Conservation (phyloP, 2,329 filamentous ascomycete genomes). For the Colletotrichum sp. region DNA sequence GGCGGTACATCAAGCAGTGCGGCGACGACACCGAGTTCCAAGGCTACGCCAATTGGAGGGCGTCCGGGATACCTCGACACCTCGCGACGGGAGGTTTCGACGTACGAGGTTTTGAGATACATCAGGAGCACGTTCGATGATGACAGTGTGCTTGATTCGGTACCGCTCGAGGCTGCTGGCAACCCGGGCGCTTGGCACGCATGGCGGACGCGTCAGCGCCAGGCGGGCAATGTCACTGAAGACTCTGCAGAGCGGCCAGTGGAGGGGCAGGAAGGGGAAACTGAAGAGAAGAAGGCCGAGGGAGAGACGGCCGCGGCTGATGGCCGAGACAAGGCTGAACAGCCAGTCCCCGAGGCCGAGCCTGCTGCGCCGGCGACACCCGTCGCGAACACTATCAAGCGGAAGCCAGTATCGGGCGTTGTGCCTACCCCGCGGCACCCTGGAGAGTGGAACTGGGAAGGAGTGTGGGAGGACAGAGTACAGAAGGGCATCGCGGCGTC, state of each 20-base stretch:
- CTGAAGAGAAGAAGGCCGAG: background rate
- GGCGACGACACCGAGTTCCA: constrained; percentile 34
- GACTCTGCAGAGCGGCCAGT: background rate
- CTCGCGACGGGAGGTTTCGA: constrained; percentile 52
- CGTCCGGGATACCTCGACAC: constrained; percentile 46
- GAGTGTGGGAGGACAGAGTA: constrained; percentile 92
- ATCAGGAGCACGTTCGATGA: constrained; percentile 84
- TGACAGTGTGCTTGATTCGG: constrained; percentile 75
- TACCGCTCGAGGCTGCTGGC: constrained; percentile 82
- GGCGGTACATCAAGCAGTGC: constrained; percentile 23
- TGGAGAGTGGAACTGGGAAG: constrained; percentile 96
- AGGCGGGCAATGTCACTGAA: constrained; percentile 4
- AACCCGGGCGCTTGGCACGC: constrained; percentile 95
- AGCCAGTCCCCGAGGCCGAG: constrained; percentile 17
- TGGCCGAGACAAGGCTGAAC: constrained; percentile 20
- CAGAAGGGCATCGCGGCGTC: constrained; percentile 79
- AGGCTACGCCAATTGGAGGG: constrained; percentile 30
- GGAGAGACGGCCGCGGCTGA: background rate
- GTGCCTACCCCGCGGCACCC: constrained; percentile 55
- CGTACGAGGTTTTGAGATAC: constrained; percentile 77
- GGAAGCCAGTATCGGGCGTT: constrained; percentile 18
- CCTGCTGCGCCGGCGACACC: background rate
- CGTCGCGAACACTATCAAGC: background rate
- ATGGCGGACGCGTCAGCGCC: constrained; percentile 71
- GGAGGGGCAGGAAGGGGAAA: background rate